A percentile compares a stretch with the other conserved stretches of the same genome.
phyloP scores from a whole-genome alignment of 495 filamentous ascomycete species.

The Xylaria nigripes region DNA sequence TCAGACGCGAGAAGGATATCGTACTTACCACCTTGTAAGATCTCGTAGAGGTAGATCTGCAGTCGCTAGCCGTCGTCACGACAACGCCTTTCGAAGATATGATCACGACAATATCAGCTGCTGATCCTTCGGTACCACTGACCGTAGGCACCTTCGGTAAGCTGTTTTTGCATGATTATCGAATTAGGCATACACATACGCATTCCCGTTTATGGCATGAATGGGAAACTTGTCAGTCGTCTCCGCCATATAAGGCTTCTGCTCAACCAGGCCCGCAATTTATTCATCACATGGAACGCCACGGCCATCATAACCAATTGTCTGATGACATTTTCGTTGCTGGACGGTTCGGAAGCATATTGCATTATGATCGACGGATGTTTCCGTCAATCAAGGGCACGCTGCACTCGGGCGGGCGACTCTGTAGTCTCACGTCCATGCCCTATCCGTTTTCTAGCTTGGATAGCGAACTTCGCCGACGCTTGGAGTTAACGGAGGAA shows the following conservation, averaged over 20 bases:
- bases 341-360: slow-evolving; percentile 81
- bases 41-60: slow-evolving; percentile 77
- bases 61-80: slow-evolving; percentile 62
- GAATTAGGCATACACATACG: slow-evolving; percentile 33
- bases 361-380: slow-evolving; percentile 80
- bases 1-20: not conserved
- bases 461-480: slow-evolving; percentile 45
- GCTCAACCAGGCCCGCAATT: slow-evolving; percentile 75
- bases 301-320: slow-evolving; percentile 38
- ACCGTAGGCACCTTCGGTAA: slow-evolving; percentile 79
- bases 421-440: slow-evolving; percentile 69
- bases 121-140: slow-evolving; percentile 61
- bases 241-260: slow-evolving; percentile 59
- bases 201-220: too few species aligned
- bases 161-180: slow-evolving; percentile 76
- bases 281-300: slow-evolving; percentile 65
- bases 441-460: slow-evolving; percentile 56
- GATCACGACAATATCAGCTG: slow-evolving; percentile 75
- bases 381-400: slow-evolving; percentile 73
- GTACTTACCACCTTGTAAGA: slow-evolving; percentile 31
- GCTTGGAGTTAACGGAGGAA: slow-evolving; percentile 44
- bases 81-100: slow-evolving; percentile 72
- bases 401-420: slow-evolving; percentile 72
- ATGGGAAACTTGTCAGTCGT: slow-evolving; percentile 19
- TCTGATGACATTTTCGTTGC: slow-evolving; percentile 70